Conservation (phyloP, 345 rosid genomes). For the Cardamine chenopodiifolia region DNA sequence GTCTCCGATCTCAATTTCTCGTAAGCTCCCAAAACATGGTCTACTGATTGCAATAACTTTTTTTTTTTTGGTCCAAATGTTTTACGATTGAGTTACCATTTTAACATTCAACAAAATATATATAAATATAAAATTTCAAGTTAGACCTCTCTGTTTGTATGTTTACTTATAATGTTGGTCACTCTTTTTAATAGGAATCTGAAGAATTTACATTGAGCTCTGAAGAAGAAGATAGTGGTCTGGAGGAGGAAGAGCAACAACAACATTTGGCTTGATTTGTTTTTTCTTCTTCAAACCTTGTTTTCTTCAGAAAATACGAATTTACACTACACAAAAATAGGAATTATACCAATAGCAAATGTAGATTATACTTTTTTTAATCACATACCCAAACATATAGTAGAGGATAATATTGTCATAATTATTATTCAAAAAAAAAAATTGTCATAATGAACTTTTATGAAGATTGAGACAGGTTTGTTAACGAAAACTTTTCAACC, state of each 20-base stretch:
- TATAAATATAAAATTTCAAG: neutral
- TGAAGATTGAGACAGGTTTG: too few relatives aligned
- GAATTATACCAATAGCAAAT: conserved; percentile 16
- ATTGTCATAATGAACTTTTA: too few relatives aligned
- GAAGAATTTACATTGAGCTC: conserved; percentile 35
- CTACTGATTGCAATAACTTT: neutral
- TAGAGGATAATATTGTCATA: neutral
- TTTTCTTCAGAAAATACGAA: neutral
- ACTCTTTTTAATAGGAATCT: conserved; percentile 33
- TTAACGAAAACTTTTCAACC: too few relatives aligned
- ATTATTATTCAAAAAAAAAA: too few relatives aligned
- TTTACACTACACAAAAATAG: neutral
- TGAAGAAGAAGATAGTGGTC: conserved; percentile 33
- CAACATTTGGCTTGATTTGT: conserved; percentile 41
- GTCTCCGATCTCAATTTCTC: conserved; percentile 45
- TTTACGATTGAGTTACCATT: neutral
- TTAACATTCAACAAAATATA: too few relatives aligned
- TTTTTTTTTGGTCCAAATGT: neutral
- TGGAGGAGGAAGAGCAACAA: conserved; percentile 36
- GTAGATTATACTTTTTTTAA: neutral
- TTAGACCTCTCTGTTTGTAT: neutral
- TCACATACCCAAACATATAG: neutral
- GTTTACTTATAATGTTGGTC: neutral
- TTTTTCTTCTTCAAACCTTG: too few relatives aligned
- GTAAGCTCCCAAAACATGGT: conserved; percentile 40